Conservation (phyloP, 441 rosid genomes). For the Corymbia citriodora region DNA sequence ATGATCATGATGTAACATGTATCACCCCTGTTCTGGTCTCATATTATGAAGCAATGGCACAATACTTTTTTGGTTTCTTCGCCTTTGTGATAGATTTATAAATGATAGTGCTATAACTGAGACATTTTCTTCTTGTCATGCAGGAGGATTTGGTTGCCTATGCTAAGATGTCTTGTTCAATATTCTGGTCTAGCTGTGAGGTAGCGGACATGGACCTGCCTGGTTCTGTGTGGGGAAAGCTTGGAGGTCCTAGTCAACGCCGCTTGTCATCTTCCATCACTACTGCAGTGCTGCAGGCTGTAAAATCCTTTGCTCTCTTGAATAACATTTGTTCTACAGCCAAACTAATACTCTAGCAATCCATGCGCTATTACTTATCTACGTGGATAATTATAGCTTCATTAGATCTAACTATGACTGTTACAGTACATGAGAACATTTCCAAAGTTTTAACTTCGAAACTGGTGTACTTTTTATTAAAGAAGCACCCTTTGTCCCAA, state of each 20-base stretch:
- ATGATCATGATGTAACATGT: neutral
- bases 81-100: neutral
- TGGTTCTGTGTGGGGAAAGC: slow-evolving; percentile 75
- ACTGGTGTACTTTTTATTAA: neutral
- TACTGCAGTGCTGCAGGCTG: slow-evolving; percentile 78
- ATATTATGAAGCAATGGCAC: neutral
- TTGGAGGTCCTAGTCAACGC: slow-evolving; percentile 99
- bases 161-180: slow-evolving; percentile 55
- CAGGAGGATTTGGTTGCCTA: slow-evolving; percentile 71
- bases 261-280: slow-evolving; percentile 66
- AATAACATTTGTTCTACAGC: neutral
- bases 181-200: slow-evolving; percentile 49
- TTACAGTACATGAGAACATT: neutral
- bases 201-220: slow-evolving; percentile 47
- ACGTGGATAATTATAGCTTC: neutral
- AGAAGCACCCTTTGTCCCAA: neutral
- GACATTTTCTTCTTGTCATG: slow-evolving; percentile 15
- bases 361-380: neutral
- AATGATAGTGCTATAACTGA: slow-evolving; percentile 1
- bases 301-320: slow-evolving; percentile 28
- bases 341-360: neutral
- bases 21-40: neutral
- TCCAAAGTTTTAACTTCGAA: neutral
- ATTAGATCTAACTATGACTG: neutral
- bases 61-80: neutral